Evolutionary conservation across 176 grass and related monocot genomes (phyloP), one percentile per base, ranked within the genome.

Genomic region (Avena eriantha): DNA sequence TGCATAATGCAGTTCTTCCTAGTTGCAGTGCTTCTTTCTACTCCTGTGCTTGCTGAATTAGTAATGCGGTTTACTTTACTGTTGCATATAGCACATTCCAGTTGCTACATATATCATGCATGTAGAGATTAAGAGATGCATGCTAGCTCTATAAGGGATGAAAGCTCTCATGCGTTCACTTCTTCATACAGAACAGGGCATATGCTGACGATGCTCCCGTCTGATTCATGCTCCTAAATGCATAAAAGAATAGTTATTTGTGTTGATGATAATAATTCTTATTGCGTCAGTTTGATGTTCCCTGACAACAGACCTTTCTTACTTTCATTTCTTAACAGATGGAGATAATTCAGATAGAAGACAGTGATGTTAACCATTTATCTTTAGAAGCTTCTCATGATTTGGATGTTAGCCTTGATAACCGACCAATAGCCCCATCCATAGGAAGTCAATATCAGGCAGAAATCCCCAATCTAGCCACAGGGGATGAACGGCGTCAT

Each of bases 401-500:
- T 61, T 56, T 41, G 19, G 75, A 89, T 53, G 92, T 85, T 68
- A 86, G 75, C 79, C 49, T 59, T 60, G 82, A 90, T 76, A 87
- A 90, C 53, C 47, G 78, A 63, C 82, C 55, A 34, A 34, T 88
- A 79, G 85, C 31, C 80, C 85, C 90, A 53, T 83, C 87, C 21
- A 79, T 90, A 74, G 90, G 90, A 87, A 82, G 88, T 74, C 75
- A 72, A 57, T 87, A 92, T 79, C 90, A 95, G 77, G 93, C 82
- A 51, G 85, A 83, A 85, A 76, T 95, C 69, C 87, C 87, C 8
- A 67, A 64, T 55, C 61, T 82, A 33, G 84, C 11, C 47, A 77
- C 70, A 85, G 82, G 86, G 24, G 31, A 61, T 63, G 58, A 86
- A 73, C 78, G 19, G 7, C 8, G 45, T 72, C 53, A 57, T 19